Base-by-base conservation (phyloP, 108 stramenopile genomes). In the Schizochytrium sp. region DNA sequence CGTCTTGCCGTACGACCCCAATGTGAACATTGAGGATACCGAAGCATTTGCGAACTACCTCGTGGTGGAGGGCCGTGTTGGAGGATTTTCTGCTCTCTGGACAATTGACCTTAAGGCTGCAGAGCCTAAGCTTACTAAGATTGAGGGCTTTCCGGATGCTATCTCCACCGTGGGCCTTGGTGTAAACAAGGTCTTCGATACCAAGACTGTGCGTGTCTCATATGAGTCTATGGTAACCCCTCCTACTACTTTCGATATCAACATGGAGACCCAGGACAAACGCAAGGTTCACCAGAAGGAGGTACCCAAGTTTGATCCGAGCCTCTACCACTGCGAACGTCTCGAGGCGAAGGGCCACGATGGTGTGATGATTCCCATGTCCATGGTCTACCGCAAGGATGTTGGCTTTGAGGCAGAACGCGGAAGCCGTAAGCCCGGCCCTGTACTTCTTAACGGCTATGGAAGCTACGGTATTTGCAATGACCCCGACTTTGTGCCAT, bases 391-490 rank as follows among this genome's bases (percentile, higher is more conserved):
- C 88, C 94, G 94, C 69, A 95, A 95, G 61, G 96, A 97, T 88
- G 90, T 93, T 8, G 91, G 87, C 53, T 59, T 87, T 53, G 58
- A 96, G 91, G 94, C 95, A 2, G 55, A 90, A 15, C 90, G 92
- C 45, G 58, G 69, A 1, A 58, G 28, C 13, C 92, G 94, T 1
- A 57, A 76, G 60, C 59, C 89, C 4, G 91, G 94, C 50, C 97
- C 96, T 17, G 90, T 92, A 19, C 95, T 97, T 73, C 89, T 98
- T 12, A 96, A 96, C 91, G 97, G 97, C 28, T 99, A 98, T 92
- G 98, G 98, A 46, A 93, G 92, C 19, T 99, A 99, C 88, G 97
- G 97, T 7, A 93, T 93, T n/a, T 96, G 94, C 72, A 95, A 95
- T 10, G 98, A 99, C 72, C 96, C 97, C 41, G 91, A 93, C 73